phyloP scores from a whole-genome alignment of 164 flowering plant genomes.

The Buxus sempervirens region DNA sequence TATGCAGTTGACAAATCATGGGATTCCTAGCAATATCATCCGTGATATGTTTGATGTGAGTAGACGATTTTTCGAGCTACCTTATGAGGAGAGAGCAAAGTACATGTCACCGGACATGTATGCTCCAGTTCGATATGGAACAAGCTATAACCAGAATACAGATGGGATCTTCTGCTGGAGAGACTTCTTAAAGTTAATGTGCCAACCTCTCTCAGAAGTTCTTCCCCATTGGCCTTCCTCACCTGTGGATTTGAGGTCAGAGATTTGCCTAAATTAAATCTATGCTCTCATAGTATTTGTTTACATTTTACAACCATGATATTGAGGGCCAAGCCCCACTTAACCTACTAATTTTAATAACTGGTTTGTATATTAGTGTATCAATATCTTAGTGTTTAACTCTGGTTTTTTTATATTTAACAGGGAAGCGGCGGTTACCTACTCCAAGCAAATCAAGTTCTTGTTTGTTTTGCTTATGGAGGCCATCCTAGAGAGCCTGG shows the following conservation, averaged over 20 bases:
- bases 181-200: constrained; percentile 56
- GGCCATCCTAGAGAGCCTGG: constrained; percentile 63
- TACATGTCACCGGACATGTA: constrained; percentile 53
- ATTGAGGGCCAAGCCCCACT: background rate
- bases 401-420: constrained; percentile 1
- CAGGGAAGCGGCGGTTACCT: constrained; percentile 42
- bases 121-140: constrained; percentile 56
- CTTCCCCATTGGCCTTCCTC: constrained; percentile 61
- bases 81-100: constrained; percentile 49
- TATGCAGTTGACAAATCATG: constrained; percentile 59
- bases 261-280: background rate
- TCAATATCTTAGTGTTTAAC: background rate
- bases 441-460: constrained; percentile 44
- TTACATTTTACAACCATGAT: background rate
- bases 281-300: background rate
- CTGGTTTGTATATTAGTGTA: background rate
- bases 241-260: constrained; percentile 52
- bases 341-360: background rate
- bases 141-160: constrained; percentile 58
- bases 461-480: constrained; percentile 45
- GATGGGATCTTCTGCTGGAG: constrained; percentile 68
- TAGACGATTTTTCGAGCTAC: constrained; percentile 48
- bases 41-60: constrained; percentile 41
- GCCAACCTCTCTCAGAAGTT: constrained; percentile 37
- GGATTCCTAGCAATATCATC: constrained; percentile 30